Evolutionary conservation across 768 basidiomycete species (phyloP).

Genomic region (Scleroderma bovista): DNA sequence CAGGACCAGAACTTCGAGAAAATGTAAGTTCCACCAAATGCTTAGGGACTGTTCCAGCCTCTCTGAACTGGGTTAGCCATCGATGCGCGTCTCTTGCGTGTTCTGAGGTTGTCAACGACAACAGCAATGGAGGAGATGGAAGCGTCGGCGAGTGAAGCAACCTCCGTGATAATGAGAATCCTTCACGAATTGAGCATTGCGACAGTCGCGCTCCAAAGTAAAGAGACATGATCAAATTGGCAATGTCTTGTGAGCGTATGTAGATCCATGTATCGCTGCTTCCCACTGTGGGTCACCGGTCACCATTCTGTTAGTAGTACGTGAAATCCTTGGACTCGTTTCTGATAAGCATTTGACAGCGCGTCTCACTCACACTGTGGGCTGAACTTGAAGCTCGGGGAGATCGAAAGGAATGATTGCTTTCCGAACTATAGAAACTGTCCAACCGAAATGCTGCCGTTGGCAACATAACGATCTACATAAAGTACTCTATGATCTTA

Average conservation of each 20-base stretch:
- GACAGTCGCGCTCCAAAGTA: background rate
- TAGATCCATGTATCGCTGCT: no score
- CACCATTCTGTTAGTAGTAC: no score
- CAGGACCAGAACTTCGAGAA: constrained; percentile 78
- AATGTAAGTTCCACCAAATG: constrained; percentile 58
- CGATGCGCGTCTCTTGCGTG: constrained; percentile 38
- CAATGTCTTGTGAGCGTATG: no score
- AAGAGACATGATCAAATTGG: background rate
- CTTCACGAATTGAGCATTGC: background rate
- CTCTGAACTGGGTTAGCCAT: constrained; percentile 52
- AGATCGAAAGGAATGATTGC: no score
- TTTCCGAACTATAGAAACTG: no score
- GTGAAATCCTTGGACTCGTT: no score
- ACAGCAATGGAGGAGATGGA: background rate
- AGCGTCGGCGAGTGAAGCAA: background rate
- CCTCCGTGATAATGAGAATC: background rate
- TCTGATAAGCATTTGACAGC: no score
- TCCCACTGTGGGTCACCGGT: no score
- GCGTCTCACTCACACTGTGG: no score
- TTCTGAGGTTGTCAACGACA: background rate
- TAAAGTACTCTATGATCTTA: no score
- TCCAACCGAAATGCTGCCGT: no score
- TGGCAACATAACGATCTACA: background rate
- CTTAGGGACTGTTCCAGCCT: constrained; percentile 38
- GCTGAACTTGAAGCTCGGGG: no score